Base-by-base conservation (phyloP, 768 basidiomycete species). In the Lactifluus subvellereus region DNA sequence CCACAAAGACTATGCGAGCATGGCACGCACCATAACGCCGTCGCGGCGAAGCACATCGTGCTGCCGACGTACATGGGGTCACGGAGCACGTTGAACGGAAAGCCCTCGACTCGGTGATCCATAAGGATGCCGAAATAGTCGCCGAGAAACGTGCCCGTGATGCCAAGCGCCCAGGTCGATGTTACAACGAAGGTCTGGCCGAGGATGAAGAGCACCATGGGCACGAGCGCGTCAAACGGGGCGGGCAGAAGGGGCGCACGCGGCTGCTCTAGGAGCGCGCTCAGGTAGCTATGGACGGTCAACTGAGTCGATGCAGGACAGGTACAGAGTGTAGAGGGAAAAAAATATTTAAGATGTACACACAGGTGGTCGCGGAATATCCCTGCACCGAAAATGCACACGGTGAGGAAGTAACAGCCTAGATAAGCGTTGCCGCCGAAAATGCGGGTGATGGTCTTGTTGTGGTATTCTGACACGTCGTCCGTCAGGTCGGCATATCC, bases 51-150 rank as follows among this genome's bases (percentile, higher is more conserved):
- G 72, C 87, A 91, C 77, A 99, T 77, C 6, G 94, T 94, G 71
- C 89, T 93, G 8, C 96, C 96, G 51, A 94, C 89, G 71, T 99
- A 98, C 96, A 99, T 99, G 0, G 96, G 96, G 73, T 97, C 88
- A 20, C 84, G 80, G 47, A 95, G 79, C 52, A 97, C 82, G 72
- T 96, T 96, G 81, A 98, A 99, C 0, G 96, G 96, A 79, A 99
- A 99, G 22, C 90, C 88, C 70, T 94, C 88, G n/a, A 98, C 94
- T 56, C 91, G 80, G 64, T 87, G 80, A 70, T 92, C 86, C 93
- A 89, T 94, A 66, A 91, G 75, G 63, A 92, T 90, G 4, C 89
- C 91, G 67, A 93, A 91, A 71, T 91, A 91, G 71, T 89, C 89
- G 1, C 77, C 89, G 51, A 92, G 78, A 78, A 94, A 97, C 2